A percentile compares a stretch with the other conserved stretches of the same genome.
Conservation (phyloP, 2,329 filamentous ascomycete species). For the Canariomyces notabilis region DNA sequence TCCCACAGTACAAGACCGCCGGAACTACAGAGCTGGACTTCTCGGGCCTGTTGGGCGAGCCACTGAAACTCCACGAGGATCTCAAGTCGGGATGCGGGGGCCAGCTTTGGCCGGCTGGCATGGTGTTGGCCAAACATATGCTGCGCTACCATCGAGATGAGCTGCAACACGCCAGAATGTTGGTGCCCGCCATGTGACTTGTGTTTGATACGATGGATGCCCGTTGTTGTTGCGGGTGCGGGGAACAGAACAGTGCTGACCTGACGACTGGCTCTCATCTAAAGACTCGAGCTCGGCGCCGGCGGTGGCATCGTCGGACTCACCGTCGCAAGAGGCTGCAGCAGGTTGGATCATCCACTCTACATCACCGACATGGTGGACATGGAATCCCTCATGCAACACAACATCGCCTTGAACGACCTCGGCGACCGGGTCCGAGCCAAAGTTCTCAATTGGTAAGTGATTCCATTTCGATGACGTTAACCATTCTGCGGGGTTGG, state of each 20-base stretch:
- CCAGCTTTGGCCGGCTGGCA: constrained; percentile 89
- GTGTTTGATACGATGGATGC: no score
- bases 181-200: constrained; percentile 40
- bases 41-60: constrained; percentile 64
- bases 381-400: constrained; percentile 80
- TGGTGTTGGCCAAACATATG: constrained; percentile 83
- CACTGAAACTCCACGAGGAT: constrained; percentile 78
- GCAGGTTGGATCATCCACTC: constrained; percentile 48
- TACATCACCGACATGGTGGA: constrained; percentile 81
- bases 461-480: constrained; percentile 19
- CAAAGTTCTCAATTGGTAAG: constrained; percentile 74
- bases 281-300: constrained; percentile 82
- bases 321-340: constrained; percentile 53
- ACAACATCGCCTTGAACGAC: constrained; percentile 79
- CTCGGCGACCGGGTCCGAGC: constrained; percentile 60
- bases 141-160: constrained; percentile 64
- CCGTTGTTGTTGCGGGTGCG: constrained; percentile 4
- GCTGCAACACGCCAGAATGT: constrained; percentile 68
- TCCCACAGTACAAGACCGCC: constrained; percentile 53
- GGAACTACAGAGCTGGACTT: constrained; percentile 56
- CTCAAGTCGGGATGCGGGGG: constrained; percentile 84
- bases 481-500: constrained; percentile 6
- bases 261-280: constrained; percentile 9
- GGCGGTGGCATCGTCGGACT: constrained; percentile 82
- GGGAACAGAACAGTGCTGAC: constrained; percentile 1